Base-by-base conservation (phyloP, 2,329 filamentous ascomycete species). In the Claviceps maximensis region DNA sequence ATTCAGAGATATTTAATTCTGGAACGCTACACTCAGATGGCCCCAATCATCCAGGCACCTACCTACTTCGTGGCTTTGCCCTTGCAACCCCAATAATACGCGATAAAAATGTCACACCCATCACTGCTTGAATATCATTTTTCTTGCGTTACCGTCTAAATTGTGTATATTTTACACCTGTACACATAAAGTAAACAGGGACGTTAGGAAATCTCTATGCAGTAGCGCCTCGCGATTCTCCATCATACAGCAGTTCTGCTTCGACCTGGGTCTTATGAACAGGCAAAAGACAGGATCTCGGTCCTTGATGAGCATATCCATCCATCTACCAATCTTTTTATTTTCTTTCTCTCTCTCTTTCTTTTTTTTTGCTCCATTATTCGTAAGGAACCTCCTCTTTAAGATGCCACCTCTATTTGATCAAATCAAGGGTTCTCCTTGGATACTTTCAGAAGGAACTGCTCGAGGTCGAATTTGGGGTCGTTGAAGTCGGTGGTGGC, bases 401-500 rank as follows among this genome's bases (percentile, higher is more conserved):
- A 31, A 40, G 45, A 45, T 12, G 42, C 49, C 17, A 47, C 49
- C 8, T 25, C 47, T 17, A 27, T 44, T 51, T 19, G 29, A 13
- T 17, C n/a, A 23, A 29, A 38, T 69, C 73, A 79, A 61, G 75
- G 68, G 65, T 70, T 78, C 65, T 77, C 69, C 67, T 74, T 71
- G 59, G 71, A 62, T 62, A 89, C 72, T 62, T 80, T 76, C 64
- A 81, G 79, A 69, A 95, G 73, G 70, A 82, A 88, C 62, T 86
- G 83, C 77, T 97, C 91, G 62, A 97, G 78, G 69, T 98, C 90
- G 74, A 97, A 97, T 66, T 89, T 88, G 66, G 89, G 83, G 74
- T 93, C 83, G 66, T 84, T 81, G 56, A 85, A 85, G 73, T 97
- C 84, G 55, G 64, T 64, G 49, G 67, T 60, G 41, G 63, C 69